Base-by-base conservation (phyloP, 2,329 filamentous ascomycete species). In the Esteya vermicola region DNA sequence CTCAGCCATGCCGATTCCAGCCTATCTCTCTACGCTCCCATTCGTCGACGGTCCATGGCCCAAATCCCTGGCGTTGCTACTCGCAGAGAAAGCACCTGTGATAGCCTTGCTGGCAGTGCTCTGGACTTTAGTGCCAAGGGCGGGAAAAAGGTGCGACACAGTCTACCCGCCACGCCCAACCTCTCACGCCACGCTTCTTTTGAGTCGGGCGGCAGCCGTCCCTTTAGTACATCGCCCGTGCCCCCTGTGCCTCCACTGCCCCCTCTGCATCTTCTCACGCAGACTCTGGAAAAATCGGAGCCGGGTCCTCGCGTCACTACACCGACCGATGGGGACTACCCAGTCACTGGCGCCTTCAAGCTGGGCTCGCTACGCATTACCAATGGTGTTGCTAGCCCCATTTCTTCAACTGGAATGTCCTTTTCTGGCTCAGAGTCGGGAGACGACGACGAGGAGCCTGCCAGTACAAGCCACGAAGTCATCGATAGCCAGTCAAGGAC, bases 321-420 rank as follows among this genome's bases (percentile, higher is more conserved):
- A 1, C 68, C 75, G 0, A 67, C 59, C 31, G 73, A 77, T 20
- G 54, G 61, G 22, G 65, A 71, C n/a, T 78, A 78, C 48, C 63
- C 63, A 43, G 72, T 77, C 34, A 66, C 74, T 25, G 75, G 75
- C 4, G 70, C 65, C 10, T 78, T 76, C 51, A 75, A 75, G 51
- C 66, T 76, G 39, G 76, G 76, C 3, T 72, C 72, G 2, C 50
- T 80, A 37, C 67, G 72, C 27, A 78, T 80, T 41, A 76, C 63
- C 19, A 80, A 80, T 52, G 75, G 72, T 13, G 59, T 61, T 4
- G 63, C 57, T 1, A 71, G 66, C 42, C 75, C 75, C 3, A 54
- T 58, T n/a, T 45, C 47, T 14, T 47, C 47, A 2, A 42, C 44
- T 0, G 42, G 28, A 2, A 27, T 30, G n/a, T n/a, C n/a, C n/a